Evolutionary conservation across 31 red algal species (phyloP).

Genomic region (Porphyra umbilicalis): DNA sequence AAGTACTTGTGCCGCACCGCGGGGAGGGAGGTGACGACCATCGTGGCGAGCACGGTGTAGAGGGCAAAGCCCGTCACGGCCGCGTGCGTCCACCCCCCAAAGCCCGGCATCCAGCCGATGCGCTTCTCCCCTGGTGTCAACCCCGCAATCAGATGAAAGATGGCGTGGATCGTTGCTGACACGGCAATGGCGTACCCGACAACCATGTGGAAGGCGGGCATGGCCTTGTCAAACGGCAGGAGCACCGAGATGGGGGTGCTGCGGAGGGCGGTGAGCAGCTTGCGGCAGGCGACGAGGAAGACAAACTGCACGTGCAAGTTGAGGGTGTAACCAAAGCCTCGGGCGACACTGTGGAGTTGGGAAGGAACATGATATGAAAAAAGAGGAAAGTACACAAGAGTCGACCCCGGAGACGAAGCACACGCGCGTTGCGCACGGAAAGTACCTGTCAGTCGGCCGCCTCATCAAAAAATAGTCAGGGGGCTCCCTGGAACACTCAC

Average conservation of each 20-base stretch:
- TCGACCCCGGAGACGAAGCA: too few relatives aligned
- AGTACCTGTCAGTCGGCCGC: too few relatives aligned
- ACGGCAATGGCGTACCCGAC: conserved; percentile 33
- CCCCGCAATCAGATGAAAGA: conserved; percentile 28
- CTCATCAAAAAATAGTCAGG: too few relatives aligned
- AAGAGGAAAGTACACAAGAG: too few relatives aligned
- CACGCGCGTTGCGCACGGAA: too few relatives aligned
- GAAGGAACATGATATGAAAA: too few relatives aligned
- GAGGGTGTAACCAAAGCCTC: conserved; percentile 54
- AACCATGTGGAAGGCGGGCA: conserved; percentile 55
- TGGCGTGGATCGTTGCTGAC: conserved; percentile 27
- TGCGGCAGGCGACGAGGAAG: conserved; percentile 40
- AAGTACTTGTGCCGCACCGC: conserved; percentile 13
- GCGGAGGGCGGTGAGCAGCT: conserved; percentile 31
- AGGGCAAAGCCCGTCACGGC: conserved; percentile 48
- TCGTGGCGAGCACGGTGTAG: conserved; percentile 21
- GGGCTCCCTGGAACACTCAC: too few relatives aligned
- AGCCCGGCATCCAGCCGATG: conserved; percentile 21
- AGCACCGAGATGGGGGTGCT: conserved; percentile 24
- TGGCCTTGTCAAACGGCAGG: conserved; percentile 56
- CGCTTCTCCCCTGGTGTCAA: not conserved
- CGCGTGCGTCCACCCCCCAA: conserved; percentile 32
- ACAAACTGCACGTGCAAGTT: conserved; percentile 63
- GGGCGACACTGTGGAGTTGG: conserved; percentile 16
- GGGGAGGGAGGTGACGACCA: conserved; percentile 14